phyloP scores from a whole-genome alignment of 176 grass and related monocot species.

The barley (Hordeum vulgare) region MorexV3_pseudomolecules_assembly NC_058522.1:81505749-81506248 shows the following conservation, averaged over 20 bases:
- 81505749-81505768: slow-evolving; percentile 76
- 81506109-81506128: background rate
- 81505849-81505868: slow-evolving; percentile 52
- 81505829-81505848: slow-evolving; percentile 87
- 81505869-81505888: slow-evolving; percentile 42
- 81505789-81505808: slow-evolving; percentile 80
- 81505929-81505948: background rate
- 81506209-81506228: slow-evolving; percentile 57
- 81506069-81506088: background rate
- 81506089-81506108: background rate
- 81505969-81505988: background rate
- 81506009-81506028: slow-evolving; percentile 13
- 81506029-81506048: slow-evolving; percentile 21
- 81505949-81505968: background rate
- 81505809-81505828: slow-evolving; percentile 76
- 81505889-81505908: slow-evolving; percentile 33
- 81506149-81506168: slow-evolving; percentile 13
- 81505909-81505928: slow-evolving; percentile 41
- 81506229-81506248: slow-evolving; percentile 28
- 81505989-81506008: slow-evolving; percentile 20
- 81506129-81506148: background rate
- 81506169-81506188: background rate
- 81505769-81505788: slow-evolving; percentile 66
- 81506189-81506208: slow-evolving; percentile 2
- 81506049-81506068: slow-evolving; percentile 2